phyloP scores from a whole-genome alignment of 495 filamentous ascomycete genomes.

The Staphylotrichum longicolle region DNA sequence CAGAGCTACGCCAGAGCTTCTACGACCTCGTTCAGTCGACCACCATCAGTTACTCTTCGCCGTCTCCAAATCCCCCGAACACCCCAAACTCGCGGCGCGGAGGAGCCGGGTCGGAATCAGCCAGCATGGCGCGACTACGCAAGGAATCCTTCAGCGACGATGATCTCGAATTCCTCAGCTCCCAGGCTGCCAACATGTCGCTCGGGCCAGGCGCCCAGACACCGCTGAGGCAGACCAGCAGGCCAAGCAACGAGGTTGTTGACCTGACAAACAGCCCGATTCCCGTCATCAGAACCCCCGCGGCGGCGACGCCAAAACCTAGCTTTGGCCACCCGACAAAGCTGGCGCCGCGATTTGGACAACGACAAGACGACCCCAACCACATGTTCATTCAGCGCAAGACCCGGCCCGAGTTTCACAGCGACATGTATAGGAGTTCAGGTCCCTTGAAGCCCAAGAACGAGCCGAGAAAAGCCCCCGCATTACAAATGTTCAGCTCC shows the following conservation, averaged over 20 bases:
- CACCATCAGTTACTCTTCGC: constrained; percentile 25
- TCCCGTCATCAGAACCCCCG: constrained; percentile 21
- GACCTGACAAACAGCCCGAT: constrained; percentile 31
- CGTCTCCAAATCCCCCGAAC: constrained; percentile 1
- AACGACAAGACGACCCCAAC: constrained; percentile 29
- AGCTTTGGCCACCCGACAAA: constrained; percentile 36
- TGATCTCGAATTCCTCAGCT: constrained; percentile 37
- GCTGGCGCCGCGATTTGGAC: constrained; percentile 24
- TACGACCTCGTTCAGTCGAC: constrained; percentile 29
- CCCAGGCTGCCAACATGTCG: constrained; percentile 36
- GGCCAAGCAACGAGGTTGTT: constrained; percentile 19
- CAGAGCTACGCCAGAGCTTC: constrained; percentile 30
- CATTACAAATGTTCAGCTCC: constrained; percentile 41
- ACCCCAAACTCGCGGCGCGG: background rate
- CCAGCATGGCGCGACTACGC: constrained; percentile 28
- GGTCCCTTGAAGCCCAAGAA: constrained; percentile 42
- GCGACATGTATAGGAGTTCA: constrained; percentile 38
- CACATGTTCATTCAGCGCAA: constrained; percentile 47
- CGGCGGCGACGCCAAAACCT: constrained; percentile 27
- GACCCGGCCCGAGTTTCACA: constrained; percentile 48
- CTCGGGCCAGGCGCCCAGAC: constrained; percentile 22
- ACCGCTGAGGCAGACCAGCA: constrained; percentile 16
- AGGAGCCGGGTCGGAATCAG: background rate
- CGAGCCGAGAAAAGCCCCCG: constrained; percentile 36
- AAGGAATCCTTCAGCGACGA: constrained; percentile 37